These are phyloP conservation scores for Lentinus tigrinus DNA, from an alignment of 768 basidiomycete species.

Conservation along the genomic window DNA sequence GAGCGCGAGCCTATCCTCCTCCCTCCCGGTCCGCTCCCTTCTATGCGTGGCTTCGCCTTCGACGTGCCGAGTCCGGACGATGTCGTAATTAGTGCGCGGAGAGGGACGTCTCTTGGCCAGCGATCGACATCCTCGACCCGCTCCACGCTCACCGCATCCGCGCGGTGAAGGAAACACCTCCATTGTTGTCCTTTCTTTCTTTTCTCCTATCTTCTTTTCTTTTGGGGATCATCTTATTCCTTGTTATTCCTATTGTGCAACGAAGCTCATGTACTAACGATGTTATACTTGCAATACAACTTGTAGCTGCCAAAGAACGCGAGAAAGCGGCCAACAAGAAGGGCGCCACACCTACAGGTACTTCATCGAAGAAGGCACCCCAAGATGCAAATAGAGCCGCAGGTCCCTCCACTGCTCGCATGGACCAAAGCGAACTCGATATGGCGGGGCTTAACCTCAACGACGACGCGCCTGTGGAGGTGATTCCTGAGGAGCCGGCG, in stretches of 20 bases:
- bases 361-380: conserved; percentile 35
- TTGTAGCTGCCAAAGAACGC: conserved; percentile 73
- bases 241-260: conserved; percentile 33
- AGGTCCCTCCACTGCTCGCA: conserved; percentile 33
- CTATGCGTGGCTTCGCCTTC: conserved; percentile 56
- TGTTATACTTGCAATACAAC: conserved; percentile 25
- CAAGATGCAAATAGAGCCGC: conserved; percentile 23
- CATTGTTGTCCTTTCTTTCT: conserved; percentile 20
- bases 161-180: conserved; percentile 19
- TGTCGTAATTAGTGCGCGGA: conserved; percentile 75
- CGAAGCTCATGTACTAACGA: conserved; percentile 34
- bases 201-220: conserved; percentile 29
- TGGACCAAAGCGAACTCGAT: conserved; percentile 66
- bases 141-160: conserved; percentile 34
- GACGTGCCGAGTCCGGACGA: conserved; percentile 92
- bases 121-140: conserved; percentile 25
- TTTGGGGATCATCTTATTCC: conserved; percentile 27
- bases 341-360: not conserved
- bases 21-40: conserved; percentile 36
- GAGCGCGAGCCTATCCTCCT: conserved; percentile 17
- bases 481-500: conserved; percentile 42
- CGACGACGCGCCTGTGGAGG: conserved; percentile 35
- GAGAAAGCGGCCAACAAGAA: conserved; percentile 63
- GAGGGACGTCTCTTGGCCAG: conserved; percentile 62
- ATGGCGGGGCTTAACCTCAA: conserved; percentile 71